phyloP scores from a whole-genome alignment of 2,329 filamentous ascomycete genomes.

The Hirsutella minnesotensis region DNA sequence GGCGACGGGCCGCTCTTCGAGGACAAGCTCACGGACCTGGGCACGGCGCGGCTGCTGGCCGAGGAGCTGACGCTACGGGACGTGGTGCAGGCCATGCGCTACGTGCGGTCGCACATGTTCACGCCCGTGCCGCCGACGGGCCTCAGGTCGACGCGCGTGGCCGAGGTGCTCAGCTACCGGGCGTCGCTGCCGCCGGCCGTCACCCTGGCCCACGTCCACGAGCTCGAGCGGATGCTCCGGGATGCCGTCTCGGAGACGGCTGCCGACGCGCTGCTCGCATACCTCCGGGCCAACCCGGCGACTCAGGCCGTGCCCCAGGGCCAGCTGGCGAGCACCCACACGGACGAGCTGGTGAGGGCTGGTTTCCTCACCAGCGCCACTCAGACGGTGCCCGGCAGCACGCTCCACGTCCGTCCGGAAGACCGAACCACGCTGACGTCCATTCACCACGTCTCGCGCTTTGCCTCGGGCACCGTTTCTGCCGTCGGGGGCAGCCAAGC shows the following conservation, averaged over 20 bases:
- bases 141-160: constrained; percentile 50
- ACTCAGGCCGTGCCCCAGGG: constrained; percentile 17
- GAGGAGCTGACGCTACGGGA: constrained; percentile 46
- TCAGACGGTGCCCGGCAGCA: constrained; percentile 18
- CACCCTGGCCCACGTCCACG: constrained; percentile 53
- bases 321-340: constrained; percentile 31
- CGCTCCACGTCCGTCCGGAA: constrained; percentile 35
- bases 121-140: constrained; percentile 48
- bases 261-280: constrained; percentile 36
- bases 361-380: constrained; percentile 52
- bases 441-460: constrained; percentile 49
- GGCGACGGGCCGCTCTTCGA: constrained; percentile 19
- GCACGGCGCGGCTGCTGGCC: constrained; percentile 41
- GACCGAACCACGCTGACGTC: constrained; percentile 45
- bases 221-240: constrained; percentile 39
- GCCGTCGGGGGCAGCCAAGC: constrained; percentile 59
- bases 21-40: constrained; percentile 47
- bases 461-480: constrained; percentile 55
- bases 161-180: constrained; percentile 52
- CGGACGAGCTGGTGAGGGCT: constrained; percentile 46
- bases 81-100: constrained; percentile 52
- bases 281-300: constrained; percentile 39
- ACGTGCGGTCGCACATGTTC: constrained; percentile 53
- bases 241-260: constrained; percentile 27
- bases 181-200: constrained; percentile 49